Percentiles rank a stretch among this genome's conserved stretches.
Conservation (phyloP, 1,139 yeast species). For the Arxiozyma heterogenica region DNA sequence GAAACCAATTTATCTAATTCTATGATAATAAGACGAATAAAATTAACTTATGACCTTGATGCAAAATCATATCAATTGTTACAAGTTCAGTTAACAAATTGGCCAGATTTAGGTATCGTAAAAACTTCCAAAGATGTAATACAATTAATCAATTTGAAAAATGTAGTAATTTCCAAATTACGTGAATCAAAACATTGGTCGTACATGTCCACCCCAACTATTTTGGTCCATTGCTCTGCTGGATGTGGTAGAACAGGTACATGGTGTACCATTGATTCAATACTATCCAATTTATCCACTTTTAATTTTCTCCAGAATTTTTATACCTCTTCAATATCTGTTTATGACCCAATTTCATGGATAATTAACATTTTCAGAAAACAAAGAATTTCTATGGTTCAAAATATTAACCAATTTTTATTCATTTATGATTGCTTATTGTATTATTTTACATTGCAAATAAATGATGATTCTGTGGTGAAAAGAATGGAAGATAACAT, state of each 20-base stretch:
- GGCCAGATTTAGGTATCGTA: conserved; percentile 74
- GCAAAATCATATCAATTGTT: conserved; percentile 32
- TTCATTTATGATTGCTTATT: conserved; percentile 55
- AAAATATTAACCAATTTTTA: conserved; percentile 64
- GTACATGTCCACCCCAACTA: conserved; percentile 31
- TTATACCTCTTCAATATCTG: conserved; percentile 5
- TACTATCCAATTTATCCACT: conserved; percentile 28
- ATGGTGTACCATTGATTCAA: conserved; percentile 60
- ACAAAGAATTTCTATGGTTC: conserved; percentile 81
- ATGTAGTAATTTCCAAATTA: conserved; percentile 16
- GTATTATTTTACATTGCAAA: conserved; percentile 23
- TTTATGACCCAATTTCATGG: conserved; percentile 43
- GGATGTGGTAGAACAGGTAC: conserved; percentile 92
- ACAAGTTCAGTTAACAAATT: conserved; percentile 60
- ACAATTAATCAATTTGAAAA: conserved; percentile 29
- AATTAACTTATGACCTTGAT: conserved; percentile 28
- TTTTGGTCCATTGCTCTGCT: conserved; percentile 77
- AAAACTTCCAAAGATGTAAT: conserved; percentile 30
- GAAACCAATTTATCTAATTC: conserved; percentile 4
- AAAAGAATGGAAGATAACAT: background rate
- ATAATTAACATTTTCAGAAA: conserved; percentile 47
- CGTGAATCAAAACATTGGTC: conserved; percentile 9
- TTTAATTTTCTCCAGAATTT: conserved; percentile 14
- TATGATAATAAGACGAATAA: conserved; percentile 34
- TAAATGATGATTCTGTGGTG: conserved; percentile 9